Evolutionary conservation across 2,329 filamentous ascomycete species (phyloP), one percentile per base, ranked within the genome.

Genomic region (Cladophialophora exuberans): DNA sequence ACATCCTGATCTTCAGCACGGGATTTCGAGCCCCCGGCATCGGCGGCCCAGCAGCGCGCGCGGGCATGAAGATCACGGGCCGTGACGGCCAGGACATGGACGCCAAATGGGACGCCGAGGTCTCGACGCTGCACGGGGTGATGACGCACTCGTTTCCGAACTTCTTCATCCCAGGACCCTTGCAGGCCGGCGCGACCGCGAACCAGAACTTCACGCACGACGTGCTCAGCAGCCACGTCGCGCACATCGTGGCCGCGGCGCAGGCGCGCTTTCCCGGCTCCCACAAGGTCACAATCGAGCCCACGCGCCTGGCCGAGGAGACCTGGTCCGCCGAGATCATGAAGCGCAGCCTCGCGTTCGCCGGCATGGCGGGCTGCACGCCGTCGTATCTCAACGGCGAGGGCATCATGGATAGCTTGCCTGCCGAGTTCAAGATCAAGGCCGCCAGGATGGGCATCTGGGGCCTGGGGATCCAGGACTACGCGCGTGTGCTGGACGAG

Each of bases 371-470:
- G 4, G 72, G 77, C 11, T 85, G 82, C 66, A 82, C 80, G n/a
- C 81, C 81, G 0, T 72, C 77, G 10, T 84, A 83, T 60, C 67
- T 77, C 33, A 83, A 80, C 43, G 67, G 64, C 18, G 78, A 83
- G 65, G 76, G 73, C 2, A 65, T 69, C 30, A 52, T 65, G n/a
- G 59, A 30, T 11, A 45, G 43, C 22, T 11, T 61, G 22, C 47
- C 46, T 18, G 62, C 51, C 11, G 69, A 67, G 55, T 68, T 67
- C 2, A 60, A 67, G 59, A 60, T 70, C 30, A 74, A 71, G 62
- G 55, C 56, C 33, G 69, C 68, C 0, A 62, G 67, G 13, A 56
- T 61, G n/a, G 61, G 65, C 6, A 63, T 64, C 1, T 73, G 66
- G 57, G 66, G 67, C 30, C 63, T 61, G 3, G 72, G 71, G 0